A percentile compares a stretch with the other conserved stretches of the same genome.
Evolutionary conservation across 2,329 filamentous ascomycete genomes (phyloP).

Genomic region (Orbilia ellipsospora): DNA sequence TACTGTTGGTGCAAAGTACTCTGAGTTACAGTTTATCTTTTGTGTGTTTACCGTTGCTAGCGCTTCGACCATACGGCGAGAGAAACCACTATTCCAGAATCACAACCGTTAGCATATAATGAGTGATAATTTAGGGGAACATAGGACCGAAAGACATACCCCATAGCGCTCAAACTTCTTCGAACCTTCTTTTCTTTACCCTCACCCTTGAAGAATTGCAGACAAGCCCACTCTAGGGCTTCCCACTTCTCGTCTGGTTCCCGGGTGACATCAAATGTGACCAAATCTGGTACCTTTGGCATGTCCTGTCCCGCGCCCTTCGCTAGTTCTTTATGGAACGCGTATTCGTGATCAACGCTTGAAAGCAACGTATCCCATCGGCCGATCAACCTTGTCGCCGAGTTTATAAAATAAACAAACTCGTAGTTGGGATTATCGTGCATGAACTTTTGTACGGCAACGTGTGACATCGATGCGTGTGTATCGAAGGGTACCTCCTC

Average conservation of each 20-base stretch:
- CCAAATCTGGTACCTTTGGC: constrained; percentile 33
- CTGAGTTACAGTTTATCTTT: constrained; percentile 48
- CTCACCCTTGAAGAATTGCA: constrained; percentile 37
- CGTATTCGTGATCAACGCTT: constrained; percentile 49
- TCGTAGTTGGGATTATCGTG: constrained; percentile 42
- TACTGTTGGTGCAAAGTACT: constrained; percentile 49
- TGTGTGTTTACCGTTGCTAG: constrained; percentile 42
- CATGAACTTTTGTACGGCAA: constrained; percentile 50
- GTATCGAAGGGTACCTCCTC: constrained; percentile 37
- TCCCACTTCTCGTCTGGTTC: constrained; percentile 43
- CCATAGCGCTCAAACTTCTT: constrained; percentile 38
- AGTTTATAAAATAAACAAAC: constrained; percentile 41
- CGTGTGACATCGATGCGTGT: constrained; percentile 38
- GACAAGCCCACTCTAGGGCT: constrained; percentile 31
- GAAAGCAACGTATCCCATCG: constrained; percentile 45
- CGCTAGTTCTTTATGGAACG: constrained; percentile 39
- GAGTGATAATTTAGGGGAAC: background rate
- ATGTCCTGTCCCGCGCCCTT: constrained; percentile 4
- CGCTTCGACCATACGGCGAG: constrained; percentile 44
- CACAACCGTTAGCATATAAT: background rate
- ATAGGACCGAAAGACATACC: constrained; percentile 11
- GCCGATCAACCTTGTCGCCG: constrained; percentile 34
- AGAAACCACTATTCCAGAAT: constrained; percentile 30
- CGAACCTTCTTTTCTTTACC: constrained; percentile 20
- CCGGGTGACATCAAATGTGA: constrained; percentile 46